A percentile compares a stretch with the other conserved stretches of the same genome.
These are phyloP conservation scores for Naganishia albida DNA, from an alignment of 1,284 basidiomycete species.

Conservation along the genomic window DNA sequence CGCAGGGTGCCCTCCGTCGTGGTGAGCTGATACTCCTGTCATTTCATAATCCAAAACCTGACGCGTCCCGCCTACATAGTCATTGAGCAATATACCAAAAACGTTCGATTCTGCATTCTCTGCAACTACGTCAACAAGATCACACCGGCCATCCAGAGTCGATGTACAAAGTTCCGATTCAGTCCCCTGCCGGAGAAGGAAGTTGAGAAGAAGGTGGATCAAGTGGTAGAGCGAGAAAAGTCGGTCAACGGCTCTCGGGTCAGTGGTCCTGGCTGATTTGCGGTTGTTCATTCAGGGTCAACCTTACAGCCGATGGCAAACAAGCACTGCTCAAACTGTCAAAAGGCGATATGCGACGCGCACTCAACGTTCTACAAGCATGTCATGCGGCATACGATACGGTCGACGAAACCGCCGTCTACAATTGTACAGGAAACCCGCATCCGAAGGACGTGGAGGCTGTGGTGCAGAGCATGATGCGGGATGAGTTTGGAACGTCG, in stretches of 20 bases:
- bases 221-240: slow-evolving; percentile 83
- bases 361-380: slow-evolving; percentile 93
- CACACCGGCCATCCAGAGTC: slow-evolving; percentile 95
- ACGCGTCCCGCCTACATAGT: slow-evolving; percentile 56
- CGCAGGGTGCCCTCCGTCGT: slow-evolving; percentile 91
- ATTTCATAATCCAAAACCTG: background rate
- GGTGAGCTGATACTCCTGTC: slow-evolving; percentile 47
- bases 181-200: slow-evolving; percentile 86
- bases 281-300: slow-evolving; percentile 64
- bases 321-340: slow-evolving; percentile 88
- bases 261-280: background rate
- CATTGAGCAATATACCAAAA: slow-evolving; percentile 98
- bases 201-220: slow-evolving; percentile 77
- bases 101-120: slow-evolving; percentile 98
- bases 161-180: slow-evolving; percentile 96
- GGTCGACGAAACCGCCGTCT: slow-evolving; percentile 87
- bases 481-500: slow-evolving; percentile 91
- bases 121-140: slow-evolving; percentile 99
- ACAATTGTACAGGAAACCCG: slow-evolving; percentile 94
- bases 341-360: slow-evolving; percentile 95
- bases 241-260: slow-evolving; percentile 53
- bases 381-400: slow-evolving; percentile 94
- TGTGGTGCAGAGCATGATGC: slow-evolving; percentile 93
- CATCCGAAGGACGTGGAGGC: slow-evolving; percentile 91
- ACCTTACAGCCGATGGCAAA: slow-evolving; percentile 81